phyloP scores from a whole-genome alignment of 2,329 filamentous ascomycete genomes.

The Didymella pomorum region DNA sequence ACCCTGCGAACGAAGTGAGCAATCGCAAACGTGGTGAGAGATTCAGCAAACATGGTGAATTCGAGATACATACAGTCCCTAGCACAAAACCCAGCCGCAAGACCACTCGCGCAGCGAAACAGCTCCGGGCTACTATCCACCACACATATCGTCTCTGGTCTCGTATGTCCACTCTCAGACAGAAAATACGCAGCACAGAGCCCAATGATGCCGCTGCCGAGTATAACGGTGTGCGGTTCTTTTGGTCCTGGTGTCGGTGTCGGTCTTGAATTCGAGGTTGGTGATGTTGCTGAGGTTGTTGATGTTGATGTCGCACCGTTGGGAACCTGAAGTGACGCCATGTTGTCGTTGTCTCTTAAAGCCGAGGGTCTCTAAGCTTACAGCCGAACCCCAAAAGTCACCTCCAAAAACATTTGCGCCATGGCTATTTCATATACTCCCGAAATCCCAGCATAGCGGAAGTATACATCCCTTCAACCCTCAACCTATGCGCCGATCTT shows the following conservation, averaged over 20 bases:
- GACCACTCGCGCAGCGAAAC: slow-evolving; percentile 77
- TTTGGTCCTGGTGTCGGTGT: not conserved
- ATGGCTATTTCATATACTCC: not conserved
- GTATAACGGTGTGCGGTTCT: slow-evolving; percentile 44
- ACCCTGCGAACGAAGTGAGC: slow-evolving; percentile 54
- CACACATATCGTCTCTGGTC: slow-evolving; percentile 62
- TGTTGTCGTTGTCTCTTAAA: not conserved
- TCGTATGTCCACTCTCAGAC: slow-evolving; percentile 53
- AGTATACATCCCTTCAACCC: not conserved
- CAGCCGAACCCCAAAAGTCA: no score
- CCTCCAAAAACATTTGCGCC: not conserved
- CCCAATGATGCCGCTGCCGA: slow-evolving; percentile 57
- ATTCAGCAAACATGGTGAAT: not conserved
- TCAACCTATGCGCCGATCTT: not conserved
- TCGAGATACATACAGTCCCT: slow-evolving; percentile 64
- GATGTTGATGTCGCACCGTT: not conserved
- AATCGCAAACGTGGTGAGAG: no score
- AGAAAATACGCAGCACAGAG: slow-evolving; percentile 69
- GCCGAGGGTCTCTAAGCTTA: not conserved
- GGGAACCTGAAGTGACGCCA: not conserved
- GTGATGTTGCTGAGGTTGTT: not conserved
- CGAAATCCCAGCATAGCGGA: not conserved
- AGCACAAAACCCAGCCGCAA: slow-evolving; percentile 77
- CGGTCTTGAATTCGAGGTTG: not conserved
- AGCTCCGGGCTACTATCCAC: slow-evolving; percentile 66